Evolutionary conservation across 768 basidiomycete genomes (phyloP), one percentile per base, ranked within the genome.

Genomic region (Boletus barrowsii): DNA sequence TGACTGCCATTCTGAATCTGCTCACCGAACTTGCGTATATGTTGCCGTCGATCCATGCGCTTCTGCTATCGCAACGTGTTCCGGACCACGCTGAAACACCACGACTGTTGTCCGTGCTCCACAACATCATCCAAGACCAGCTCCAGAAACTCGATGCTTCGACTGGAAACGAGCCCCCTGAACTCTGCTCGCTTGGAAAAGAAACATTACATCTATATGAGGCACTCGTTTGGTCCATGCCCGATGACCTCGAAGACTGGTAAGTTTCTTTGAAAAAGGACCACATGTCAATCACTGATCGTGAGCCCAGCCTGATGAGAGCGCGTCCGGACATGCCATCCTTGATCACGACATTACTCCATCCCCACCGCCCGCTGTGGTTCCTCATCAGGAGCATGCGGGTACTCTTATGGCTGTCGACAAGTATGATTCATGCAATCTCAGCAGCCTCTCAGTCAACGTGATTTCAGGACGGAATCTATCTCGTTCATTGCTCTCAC

Each of bases 1-100:
- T 87, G 33, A 69, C 76, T 4, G 77, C 80, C 35, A 64, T 87
- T 33, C 69, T 89, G 14, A 75, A 81, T 62, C 67, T 90, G 42
- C 58, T 87, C 41, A 71, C 73, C 10, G 66, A 71, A 17, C 68
- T 88, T 24, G 68, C 70, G 22, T 73, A 77, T 45, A 72, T 75
- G 17, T 60, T 86, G 44, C 83, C 87, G 17, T 63, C 73, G 11
- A 81, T 84, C 52, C 70, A 70, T 45, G 42, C 71, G 10, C 54
- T 67, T 35, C 61, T 82, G 11, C 55, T 82, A 13, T 69, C 74
- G 1, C 59, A 49, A 24, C 53, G 43, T 35, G 63, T 58, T 39
- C 51, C 65, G 13, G 68, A 62, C 37, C 61, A 64, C 24, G 59
- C 66, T 14, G 60, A 62, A 3, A 57, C 70, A 18, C 68, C 72